Evolutionary conservation across 169 alveolate genomes (phyloP).

Genomic region (Plasmodium gonderi): DNA sequence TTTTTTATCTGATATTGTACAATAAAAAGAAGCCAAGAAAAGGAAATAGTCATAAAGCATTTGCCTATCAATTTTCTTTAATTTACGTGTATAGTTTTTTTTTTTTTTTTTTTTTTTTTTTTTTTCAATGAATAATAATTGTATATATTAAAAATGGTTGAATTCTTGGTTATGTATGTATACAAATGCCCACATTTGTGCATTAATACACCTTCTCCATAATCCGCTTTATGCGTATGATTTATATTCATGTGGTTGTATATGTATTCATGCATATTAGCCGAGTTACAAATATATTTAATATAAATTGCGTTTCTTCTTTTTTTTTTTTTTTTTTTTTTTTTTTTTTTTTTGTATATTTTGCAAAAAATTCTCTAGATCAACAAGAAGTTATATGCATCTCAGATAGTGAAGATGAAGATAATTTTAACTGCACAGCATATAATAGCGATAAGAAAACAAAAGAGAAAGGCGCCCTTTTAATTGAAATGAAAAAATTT

Average conservation of each 20-base stretch:
- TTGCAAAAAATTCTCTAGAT: background rate
- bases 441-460: background rate
- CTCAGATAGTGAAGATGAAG: slow-evolving; percentile 65
- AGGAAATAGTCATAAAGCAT: background rate
- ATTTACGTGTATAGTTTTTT: background rate
- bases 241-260: background rate
- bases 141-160: background rate
- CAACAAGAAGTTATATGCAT: slow-evolving; percentile 62
- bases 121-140: background rate
- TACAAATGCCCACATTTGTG: background rate
- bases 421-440: background rate
- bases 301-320: background rate
- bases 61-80: background rate
- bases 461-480: slow-evolving; percentile 6
- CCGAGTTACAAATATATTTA: too few relatives aligned
- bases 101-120: background rate
- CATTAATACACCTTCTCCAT: background rate
- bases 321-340: slow-evolving; percentile 5
- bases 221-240: background rate
- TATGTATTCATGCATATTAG: background rate
- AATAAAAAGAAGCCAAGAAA: background rate
- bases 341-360: background rate
- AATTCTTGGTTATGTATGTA: background rate
- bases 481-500: slow-evolving; percentile 2
- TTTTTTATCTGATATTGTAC: background rate